These are phyloP conservation scores for Colletotrichum paranaense DNA, from an alignment of 2,329 filamentous ascomycete species.

Conservation along the genomic window DNA sequence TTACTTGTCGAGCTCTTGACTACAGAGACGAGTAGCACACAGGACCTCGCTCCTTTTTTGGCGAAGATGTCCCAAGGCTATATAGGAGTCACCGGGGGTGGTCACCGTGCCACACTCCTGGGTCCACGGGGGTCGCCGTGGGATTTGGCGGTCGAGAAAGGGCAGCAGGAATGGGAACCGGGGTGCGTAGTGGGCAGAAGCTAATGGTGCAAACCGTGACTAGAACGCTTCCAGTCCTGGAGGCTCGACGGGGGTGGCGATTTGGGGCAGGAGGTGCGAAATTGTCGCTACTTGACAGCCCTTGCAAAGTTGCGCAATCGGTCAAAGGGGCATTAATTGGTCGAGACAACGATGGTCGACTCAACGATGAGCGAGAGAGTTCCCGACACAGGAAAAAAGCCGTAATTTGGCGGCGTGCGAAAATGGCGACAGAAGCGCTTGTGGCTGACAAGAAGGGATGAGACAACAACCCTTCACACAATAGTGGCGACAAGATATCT, in stretches of 20 bases:
- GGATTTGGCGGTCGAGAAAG: slow-evolving; percentile 5
- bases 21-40: slow-evolving; percentile 1
- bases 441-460: slow-evolving; percentile 8
- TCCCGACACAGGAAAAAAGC: slow-evolving; percentile 8
- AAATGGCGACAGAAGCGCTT: slow-evolving; percentile 7
- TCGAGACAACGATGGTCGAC: neutral
- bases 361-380: slow-evolving; percentile 13
- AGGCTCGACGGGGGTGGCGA: slow-evolving; percentile 25
- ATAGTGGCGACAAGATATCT: slow-evolving; percentile 1
- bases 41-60: neutral
- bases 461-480: neutral
- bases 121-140: neutral
- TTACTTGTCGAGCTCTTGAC: neutral
- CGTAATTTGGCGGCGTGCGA: slow-evolving; percentile 22
- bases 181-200: slow-evolving; percentile 8
- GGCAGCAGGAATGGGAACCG: neutral
- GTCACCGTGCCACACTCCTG: slow-evolving; percentile 17
- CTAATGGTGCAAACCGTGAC: slow-evolving; percentile 24
- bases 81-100: slow-evolving; percentile 16
- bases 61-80: slow-evolving; percentile 17
- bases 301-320: slow-evolving; percentile 35
- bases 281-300: slow-evolving; percentile 21
- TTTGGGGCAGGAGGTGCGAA: slow-evolving; percentile 26
- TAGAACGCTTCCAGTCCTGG: slow-evolving; percentile 23
- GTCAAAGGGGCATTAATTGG: slow-evolving; percentile 21